These are phyloP conservation scores for Colletotrichum brevisporum DNA, from an alignment of 2,329 filamentous ascomycete species.

Conservation along the genomic window DNA sequence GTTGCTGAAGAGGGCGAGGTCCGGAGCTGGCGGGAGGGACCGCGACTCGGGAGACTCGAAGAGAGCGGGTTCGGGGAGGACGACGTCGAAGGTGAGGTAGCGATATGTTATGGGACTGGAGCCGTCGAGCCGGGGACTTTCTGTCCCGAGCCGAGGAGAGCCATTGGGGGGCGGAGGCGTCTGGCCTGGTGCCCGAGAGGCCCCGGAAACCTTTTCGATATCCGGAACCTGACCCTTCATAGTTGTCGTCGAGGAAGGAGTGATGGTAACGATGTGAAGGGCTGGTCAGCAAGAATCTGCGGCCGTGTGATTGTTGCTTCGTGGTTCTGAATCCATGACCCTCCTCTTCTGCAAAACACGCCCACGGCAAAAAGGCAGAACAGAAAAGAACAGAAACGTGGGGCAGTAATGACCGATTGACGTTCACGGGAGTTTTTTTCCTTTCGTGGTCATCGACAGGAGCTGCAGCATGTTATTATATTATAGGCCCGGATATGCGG, in stretches of 20 bases:
- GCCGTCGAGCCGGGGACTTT: constrained; percentile 2
- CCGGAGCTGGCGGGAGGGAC: constrained; percentile 70
- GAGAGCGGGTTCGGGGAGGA: constrained; percentile 49
- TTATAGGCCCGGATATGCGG: constrained; percentile 34
- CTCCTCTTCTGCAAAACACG: background rate
- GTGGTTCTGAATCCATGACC: constrained; percentile 19
- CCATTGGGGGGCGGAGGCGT: background rate
- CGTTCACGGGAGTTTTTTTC: background rate
- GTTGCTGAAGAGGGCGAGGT: constrained; percentile 76
- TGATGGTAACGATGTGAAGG: constrained; percentile 6
- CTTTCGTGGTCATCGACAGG: constrained; percentile 7
- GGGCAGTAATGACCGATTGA: background rate
- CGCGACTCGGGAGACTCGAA: constrained; percentile 38
- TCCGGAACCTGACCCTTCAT: constrained; percentile 18
- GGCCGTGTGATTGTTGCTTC: background rate
- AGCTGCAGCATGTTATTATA: constrained; percentile 26
- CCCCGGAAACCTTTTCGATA: constrained; percentile 25
- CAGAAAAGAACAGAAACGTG: background rate
- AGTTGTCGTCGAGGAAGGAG: constrained; percentile 5
- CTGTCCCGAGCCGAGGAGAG: background rate
- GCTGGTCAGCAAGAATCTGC: constrained; percentile 8
- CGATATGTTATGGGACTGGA: constrained; percentile 52
- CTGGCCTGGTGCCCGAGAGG: background rate
- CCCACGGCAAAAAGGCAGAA: background rate
- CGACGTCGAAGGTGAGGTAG: constrained; percentile 58